Percentiles rank a stretch among this genome's conserved stretches.
These are phyloP conservation scores for Mallotus repandus DNA, from an alignment of 441 rosid genomes.

Conservation along the genomic window DNA sequence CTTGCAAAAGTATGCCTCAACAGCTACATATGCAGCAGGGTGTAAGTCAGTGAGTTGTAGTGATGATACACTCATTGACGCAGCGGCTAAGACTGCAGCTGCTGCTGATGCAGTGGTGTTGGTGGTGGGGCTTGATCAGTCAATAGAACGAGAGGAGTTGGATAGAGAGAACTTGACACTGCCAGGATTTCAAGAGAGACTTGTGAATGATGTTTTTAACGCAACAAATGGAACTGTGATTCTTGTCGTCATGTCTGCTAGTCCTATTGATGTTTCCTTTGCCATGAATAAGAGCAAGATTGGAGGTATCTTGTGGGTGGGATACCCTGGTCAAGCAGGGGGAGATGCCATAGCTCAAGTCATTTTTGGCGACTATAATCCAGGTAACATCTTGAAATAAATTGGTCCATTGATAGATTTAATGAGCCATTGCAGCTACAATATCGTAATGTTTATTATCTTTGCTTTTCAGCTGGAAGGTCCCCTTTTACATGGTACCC, in stretches of 20 bases:
- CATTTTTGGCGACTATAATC: slow-evolving; percentile 44
- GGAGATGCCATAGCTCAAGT: slow-evolving; percentile 50
- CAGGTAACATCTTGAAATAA: slow-evolving; percentile 20
- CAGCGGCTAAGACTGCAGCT: slow-evolving; percentile 26
- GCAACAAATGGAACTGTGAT: slow-evolving; percentile 33
- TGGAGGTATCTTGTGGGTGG: slow-evolving; percentile 45
- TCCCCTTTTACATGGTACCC: slow-evolving; percentile 56
- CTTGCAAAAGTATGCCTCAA: slow-evolving; percentile 30
- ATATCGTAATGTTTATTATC: no score
- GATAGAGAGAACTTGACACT: slow-evolving; percentile 41
- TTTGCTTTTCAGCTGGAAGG: slow-evolving; percentile 40
- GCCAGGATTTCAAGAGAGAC: slow-evolving; percentile 41
- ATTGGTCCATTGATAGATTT: no score
- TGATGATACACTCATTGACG: slow-evolving; percentile 16
- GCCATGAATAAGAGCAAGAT: slow-evolving; percentile 29
- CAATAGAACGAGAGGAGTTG: slow-evolving; percentile 35
- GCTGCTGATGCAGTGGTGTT: slow-evolving; percentile 32
- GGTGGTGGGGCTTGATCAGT: slow-evolving; percentile 39
- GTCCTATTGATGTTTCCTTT: slow-evolving; percentile 46
- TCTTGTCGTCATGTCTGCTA: slow-evolving; percentile 42
- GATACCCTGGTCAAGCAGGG: slow-evolving; percentile 51
- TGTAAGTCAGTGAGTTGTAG: slow-evolving; percentile 33
- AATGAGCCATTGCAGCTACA: no score
- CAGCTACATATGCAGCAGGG: slow-evolving; percentile 24
- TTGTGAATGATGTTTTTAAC: slow-evolving; percentile 31